Base-by-base conservation (phyloP, 2,329 filamentous ascomycete species). In the Sclerotinia sclerotiorum region DNA sequence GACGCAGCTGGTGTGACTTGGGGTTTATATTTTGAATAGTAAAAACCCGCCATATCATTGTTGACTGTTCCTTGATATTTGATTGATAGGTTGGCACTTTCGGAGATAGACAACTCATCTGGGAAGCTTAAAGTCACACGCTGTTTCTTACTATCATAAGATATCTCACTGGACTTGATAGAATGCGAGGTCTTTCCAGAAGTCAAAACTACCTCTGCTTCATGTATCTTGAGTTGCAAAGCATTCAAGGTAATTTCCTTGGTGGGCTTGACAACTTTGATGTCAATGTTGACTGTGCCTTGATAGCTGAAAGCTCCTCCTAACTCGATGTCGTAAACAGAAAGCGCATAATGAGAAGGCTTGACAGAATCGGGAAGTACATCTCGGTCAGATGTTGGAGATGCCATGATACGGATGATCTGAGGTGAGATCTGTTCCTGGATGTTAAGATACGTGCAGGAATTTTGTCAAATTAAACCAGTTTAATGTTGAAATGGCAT, bases 21-120 rank as follows among this genome's bases (percentile, higher is more conserved):
- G 24, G 94, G 92, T 83, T 93, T 97, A 81, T 99, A 99, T 82
- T 95, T 93, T 76, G 92, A 94, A 73, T 93, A 89, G 81, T 95
- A 97, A 84, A 97, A 97, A 52, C 94, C 93, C 69, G 92, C 90
- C 93, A 97, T 97, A 72, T 90, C 87, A 77, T 92, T 92, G 83
- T 97, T 97, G 80, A 97, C 90, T 69, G 85, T 89, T 70, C 92
- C 94, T 75, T 90, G 85, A 77, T 95, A 97, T 27, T 87, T 84
- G 77, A 97, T 86, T 58, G 84, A 82, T 54, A 97, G 80, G 6
- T 83, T 78, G 32, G 90, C 89, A 77, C 91, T 88, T 69, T 88
- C 83, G 32, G 89, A 85, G 44, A 86, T 82, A 24, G 89, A 85
- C 46, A 97, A 82, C 76, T 91, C 88, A 72, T 91, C 83, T 46